A percentile compares a stretch with the other conserved stretches of the same genome.
Conservation (phyloP, 108 stramenopile genomes). For the Cyclotella baltica region DNA sequence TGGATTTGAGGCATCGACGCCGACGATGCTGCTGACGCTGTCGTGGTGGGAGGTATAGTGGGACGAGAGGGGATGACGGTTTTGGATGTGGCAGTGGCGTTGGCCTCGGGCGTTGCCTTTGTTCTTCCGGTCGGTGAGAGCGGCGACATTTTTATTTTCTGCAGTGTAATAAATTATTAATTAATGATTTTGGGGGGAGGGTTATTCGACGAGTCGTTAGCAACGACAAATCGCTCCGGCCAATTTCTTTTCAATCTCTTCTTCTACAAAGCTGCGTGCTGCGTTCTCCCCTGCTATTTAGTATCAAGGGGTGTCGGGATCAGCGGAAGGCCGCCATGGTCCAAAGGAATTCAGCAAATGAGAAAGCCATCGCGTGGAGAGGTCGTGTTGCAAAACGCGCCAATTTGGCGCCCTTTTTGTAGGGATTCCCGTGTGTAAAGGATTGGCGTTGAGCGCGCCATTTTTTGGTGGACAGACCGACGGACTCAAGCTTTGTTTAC, state of each 20-base stretch:
- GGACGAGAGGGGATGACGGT: neutral
- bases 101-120: no score
- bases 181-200: neutral
- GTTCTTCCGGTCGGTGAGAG: neutral
- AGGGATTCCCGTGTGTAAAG: neutral
- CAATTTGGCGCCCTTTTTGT: neutral
- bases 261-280: no score
- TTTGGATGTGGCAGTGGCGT: neutral
- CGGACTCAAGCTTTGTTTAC: no score
- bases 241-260: no score
- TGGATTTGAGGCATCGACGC: neutral
- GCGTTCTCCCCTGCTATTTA: neutral
- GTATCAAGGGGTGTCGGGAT: neutral
- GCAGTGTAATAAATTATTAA: no score
- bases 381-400: neutral
- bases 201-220: neutral
- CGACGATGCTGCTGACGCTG: neutral
- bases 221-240: neutral
- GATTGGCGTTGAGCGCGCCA: constrained; percentile 2
- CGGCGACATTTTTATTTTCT: neutral
- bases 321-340: neutral
- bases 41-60: neutral
- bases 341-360: neutral
- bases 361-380: neutral
- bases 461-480: neutral